Evolutionary conservation across 495 filamentous ascomycete genomes (phyloP).

Genomic region (Xylaria scruposa): DNA sequence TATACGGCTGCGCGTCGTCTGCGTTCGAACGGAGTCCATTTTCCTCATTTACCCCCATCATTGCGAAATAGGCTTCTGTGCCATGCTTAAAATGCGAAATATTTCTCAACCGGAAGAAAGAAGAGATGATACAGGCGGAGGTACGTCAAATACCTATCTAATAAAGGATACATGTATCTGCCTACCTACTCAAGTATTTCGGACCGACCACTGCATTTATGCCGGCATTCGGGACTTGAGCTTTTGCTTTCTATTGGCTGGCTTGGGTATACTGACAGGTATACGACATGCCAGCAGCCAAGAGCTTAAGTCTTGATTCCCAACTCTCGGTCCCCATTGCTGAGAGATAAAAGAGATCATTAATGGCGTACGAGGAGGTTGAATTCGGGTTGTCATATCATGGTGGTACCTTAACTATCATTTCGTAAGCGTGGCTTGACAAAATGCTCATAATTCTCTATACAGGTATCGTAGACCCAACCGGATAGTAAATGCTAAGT

Average conservation of each 20-base stretch:
- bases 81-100: not conserved
- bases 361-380: not conserved
- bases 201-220: conserved; percentile 9
- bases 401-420: not conserved
- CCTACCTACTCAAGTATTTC: not conserved
- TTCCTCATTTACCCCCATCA: not conserved
- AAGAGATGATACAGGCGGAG: not conserved
- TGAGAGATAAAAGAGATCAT: not conserved
- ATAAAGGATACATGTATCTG: not conserved
- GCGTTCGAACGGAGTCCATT: not conserved
- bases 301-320: not conserved
- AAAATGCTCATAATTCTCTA: not conserved
- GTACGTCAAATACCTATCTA: not conserved
- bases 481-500: not conserved
- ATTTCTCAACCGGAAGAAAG: not conserved
- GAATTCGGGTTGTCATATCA: not conserved
- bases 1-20: conserved; percentile 45
- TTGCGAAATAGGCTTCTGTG: not conserved
- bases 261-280: not conserved
- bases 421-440: not conserved
- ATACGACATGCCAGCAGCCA: not conserved
- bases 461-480: not conserved
- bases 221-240: conserved; percentile 6
- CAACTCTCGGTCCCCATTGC: not conserved
- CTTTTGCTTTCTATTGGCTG: not conserved